These are phyloP conservation scores for Fusarium chlamydosporum DNA, from an alignment of 2,329 filamentous ascomycete genomes.

Conservation along the genomic window DNA sequence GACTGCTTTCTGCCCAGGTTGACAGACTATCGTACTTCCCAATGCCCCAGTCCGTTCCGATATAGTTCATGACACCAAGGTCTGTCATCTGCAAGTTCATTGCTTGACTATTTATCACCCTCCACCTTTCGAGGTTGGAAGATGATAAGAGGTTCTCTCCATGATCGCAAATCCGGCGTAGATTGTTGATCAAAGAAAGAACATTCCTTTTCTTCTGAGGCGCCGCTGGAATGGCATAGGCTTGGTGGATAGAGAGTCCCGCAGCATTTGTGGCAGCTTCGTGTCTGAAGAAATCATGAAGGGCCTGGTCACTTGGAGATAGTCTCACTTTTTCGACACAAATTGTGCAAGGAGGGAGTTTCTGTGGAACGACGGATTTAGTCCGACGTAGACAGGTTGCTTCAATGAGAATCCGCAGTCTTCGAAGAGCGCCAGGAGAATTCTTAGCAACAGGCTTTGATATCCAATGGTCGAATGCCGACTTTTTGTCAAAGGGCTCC, in stretches of 20 bases:
- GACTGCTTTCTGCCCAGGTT: no score
- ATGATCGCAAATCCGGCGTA: conserved; percentile 24
- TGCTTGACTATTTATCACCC: no score
- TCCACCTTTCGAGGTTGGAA: neutral
- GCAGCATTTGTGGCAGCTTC: neutral
- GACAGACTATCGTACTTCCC: no score
- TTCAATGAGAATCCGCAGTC: neutral
- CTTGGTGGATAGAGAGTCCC: no score
- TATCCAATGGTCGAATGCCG: conserved; percentile 18
- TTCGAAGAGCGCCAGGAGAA: no score
- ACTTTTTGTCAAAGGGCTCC: conserved; percentile 28
- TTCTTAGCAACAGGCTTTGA: conserved; percentile 7
- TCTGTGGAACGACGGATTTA: fast-evolving
- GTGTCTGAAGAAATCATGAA: conserved; percentile 10
- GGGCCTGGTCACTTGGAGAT: neutral
- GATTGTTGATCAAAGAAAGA: neutral
- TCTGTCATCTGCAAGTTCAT: no score
- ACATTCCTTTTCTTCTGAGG: conserved; percentile 1
- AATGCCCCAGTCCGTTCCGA: no score
- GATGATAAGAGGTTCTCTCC: conserved; percentile 4
- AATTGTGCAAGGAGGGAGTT: neutral
- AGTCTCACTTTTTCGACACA: neutral
- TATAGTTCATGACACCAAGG: no score
- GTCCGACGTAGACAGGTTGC: conserved; percentile 20
- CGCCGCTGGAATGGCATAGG: no score